Percentiles rank a stretch among this genome's conserved stretches.
These are phyloP conservation scores for Penicillium vulpinum DNA, from an alignment of 2,329 filamentous ascomycete genomes.

Conservation along the genomic window DNA sequence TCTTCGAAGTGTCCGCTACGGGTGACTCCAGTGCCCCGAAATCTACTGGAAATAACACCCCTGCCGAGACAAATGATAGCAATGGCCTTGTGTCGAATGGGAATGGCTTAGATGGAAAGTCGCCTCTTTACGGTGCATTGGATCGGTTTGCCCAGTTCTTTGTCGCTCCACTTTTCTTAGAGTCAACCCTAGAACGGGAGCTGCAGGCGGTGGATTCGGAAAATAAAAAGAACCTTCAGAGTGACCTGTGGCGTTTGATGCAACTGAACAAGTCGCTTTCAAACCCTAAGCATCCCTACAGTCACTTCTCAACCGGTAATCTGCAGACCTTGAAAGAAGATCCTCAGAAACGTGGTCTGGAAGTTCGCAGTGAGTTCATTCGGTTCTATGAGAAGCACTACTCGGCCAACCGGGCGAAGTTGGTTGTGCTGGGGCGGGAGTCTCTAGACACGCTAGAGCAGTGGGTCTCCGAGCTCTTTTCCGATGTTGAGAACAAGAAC, in stretches of 20 bases:
- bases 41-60: conserved; percentile 28
- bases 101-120: conserved; percentile 33
- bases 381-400: conserved; percentile 88
- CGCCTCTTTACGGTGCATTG: conserved; percentile 76
- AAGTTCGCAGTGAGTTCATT: conserved; percentile 88
- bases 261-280: conserved; percentile 88
- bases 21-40: conserved; percentile 48
- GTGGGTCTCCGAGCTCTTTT: conserved; percentile 84
- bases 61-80: conserved; percentile 29
- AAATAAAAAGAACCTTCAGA: conserved; percentile 97
- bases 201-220: conserved; percentile 88
- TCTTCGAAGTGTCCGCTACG: conserved; percentile 89
- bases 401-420: conserved; percentile 90
- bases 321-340: conserved; percentile 80
- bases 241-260: conserved; percentile 80
- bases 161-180: conserved; percentile 80
- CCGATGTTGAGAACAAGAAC: conserved; percentile 77
- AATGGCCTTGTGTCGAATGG: conserved; percentile 24
- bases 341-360: conserved; percentile 75
- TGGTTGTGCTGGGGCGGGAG: conserved; percentile 82
- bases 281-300: conserved; percentile 83
- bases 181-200: conserved; percentile 82
- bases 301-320: conserved; percentile 89
- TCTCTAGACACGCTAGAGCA: conserved; percentile 75
- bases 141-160: conserved; percentile 96